phyloP scores from a whole-genome alignment of 208 protist genomes.

The Trypanosoma theileri region DNA sequence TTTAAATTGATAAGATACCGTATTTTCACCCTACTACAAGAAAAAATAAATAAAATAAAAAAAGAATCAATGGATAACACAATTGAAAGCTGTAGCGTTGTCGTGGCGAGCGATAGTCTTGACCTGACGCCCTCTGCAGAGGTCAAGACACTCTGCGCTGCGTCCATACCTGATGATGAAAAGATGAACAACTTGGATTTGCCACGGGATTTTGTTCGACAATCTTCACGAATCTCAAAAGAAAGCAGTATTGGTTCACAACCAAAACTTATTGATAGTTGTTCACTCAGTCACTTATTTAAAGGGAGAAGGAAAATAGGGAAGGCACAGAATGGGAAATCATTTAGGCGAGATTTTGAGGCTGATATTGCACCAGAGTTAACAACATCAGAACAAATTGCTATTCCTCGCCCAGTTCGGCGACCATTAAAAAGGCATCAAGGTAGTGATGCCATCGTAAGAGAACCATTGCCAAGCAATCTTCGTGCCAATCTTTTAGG shows the following conservation, averaged over 20 bases:
- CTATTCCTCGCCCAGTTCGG: not conserved
- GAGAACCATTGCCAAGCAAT: slow-evolving; percentile 7
- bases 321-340: not conserved
- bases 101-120: not conserved
- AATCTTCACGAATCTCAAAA: not conserved
- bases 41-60: slow-evolving; percentile 3
- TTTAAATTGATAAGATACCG: too few relatives aligned
- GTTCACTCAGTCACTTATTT: slow-evolving; percentile 3
- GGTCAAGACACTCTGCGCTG: not conserved
- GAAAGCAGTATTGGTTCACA: slow-evolving; percentile 7
- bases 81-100: not conserved
- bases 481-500: slow-evolving; percentile 9
- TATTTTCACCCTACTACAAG: not conserved
- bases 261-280: slow-evolving; percentile 8
- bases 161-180: too few relatives aligned
- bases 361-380: not conserved
- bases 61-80: not conserved
- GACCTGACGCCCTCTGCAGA: not conserved
- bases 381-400: not conserved
- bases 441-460: not conserved
- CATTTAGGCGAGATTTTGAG: not conserved
- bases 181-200: not conserved
- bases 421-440: not conserved
- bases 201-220: not conserved
- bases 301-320: not conserved